Conservation (phyloP, 2,329 filamentous ascomycete genomes). For the Fusarium sacchari region DNA sequence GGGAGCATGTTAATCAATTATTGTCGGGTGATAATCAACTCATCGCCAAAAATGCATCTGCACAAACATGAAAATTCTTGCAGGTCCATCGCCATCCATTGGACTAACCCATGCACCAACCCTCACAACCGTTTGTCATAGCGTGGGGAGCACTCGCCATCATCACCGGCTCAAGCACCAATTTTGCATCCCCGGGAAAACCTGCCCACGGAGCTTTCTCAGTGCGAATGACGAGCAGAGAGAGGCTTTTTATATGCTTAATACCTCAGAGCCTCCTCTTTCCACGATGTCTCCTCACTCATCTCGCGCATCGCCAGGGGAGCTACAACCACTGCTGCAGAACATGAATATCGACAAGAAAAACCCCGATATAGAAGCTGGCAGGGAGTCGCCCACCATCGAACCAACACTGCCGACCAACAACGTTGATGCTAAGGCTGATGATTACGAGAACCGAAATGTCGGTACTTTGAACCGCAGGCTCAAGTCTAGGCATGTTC, state of each 20-base stretch:
- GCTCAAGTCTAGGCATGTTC: conserved; percentile 67
- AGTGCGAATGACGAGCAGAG: background rate
- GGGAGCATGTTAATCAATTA: background rate
- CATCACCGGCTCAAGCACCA: background rate
- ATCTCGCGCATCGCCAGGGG: background rate
- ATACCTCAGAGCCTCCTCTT: background rate
- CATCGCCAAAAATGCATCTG: background rate
- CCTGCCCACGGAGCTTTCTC: background rate
- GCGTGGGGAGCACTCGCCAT: background rate
- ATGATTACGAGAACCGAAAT: conserved; percentile 21
- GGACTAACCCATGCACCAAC: background rate
- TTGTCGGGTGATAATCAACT: background rate
- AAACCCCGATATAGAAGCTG: conserved; percentile 9
- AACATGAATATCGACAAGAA: conserved; percentile 17
- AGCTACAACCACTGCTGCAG: background rate
- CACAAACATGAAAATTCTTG: background rate
- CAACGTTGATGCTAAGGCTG: conserved; percentile 11
- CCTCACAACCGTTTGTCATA: background rate
- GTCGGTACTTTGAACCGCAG: conserved; percentile 26
- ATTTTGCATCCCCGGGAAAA: background rate
- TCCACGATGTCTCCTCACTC: background rate
- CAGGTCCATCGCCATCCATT: background rate
- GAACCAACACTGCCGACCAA: conserved; percentile 17
- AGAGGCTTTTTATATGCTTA: background rate
- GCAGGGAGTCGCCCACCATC: conserved; percentile 12